phyloP scores from a whole-genome alignment of 192 early-diverging fungal genomes.

The Jimgerdemannia flammicorona region DNA sequence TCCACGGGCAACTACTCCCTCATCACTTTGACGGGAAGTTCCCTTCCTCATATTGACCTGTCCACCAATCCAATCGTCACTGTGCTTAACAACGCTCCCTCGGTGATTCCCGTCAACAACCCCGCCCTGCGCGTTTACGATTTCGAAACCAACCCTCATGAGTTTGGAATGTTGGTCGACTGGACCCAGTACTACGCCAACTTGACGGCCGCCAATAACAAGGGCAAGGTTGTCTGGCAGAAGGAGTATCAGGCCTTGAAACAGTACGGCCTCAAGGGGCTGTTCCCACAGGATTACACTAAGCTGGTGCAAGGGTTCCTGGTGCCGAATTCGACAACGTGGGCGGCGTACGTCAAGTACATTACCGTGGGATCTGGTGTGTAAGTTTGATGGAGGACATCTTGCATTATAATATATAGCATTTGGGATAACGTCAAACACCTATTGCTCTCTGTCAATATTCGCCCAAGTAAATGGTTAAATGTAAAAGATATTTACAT shows the following conservation, averaged over 20 bases:
- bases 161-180: constrained; percentile 21
- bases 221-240: constrained; percentile 7
- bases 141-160: constrained; percentile 17
- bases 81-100: constrained; percentile 32
- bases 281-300: constrained; percentile 7
- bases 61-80: neutral
- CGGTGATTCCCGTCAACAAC: constrained; percentile 35
- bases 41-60: neutral
- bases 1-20: neutral
- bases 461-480: too few relatives aligned
- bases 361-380: too few relatives aligned
- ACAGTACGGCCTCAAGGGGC: constrained; percentile 13
- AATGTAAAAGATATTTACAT: too few relatives aligned
- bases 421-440: too few relatives aligned
- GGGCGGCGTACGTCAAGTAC: too few relatives aligned
- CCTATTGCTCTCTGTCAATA: too few relatives aligned
- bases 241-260: constrained; percentile 24
- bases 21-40: neutral
- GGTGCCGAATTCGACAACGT: too few relatives aligned
- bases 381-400: too few relatives aligned
- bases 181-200: constrained; percentile 28
- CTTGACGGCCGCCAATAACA: constrained; percentile 15
- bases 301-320: neutral
- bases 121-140: constrained; percentile 34
- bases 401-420: too few relatives aligned